Evolutionary conservation across 345 rosid genomes (phyloP).

Genomic region (Citrus mangshanensis): DNA sequence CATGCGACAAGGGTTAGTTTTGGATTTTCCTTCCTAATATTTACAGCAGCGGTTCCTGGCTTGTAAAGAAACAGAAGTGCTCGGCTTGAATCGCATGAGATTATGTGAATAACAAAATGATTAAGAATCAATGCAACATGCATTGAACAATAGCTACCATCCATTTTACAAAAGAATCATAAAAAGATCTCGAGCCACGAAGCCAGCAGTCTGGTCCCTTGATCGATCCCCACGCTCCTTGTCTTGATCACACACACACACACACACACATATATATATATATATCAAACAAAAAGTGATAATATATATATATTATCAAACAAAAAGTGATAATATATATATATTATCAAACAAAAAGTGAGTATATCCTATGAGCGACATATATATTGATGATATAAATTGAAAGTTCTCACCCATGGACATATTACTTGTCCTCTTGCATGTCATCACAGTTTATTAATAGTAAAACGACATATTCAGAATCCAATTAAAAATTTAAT

Average conservation of each 20-base stretch:
- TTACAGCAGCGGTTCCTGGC: not conserved
- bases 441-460: not conserved
- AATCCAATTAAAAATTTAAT: not conserved
- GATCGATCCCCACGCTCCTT: conserved; percentile 19
- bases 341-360: too few relatives aligned
- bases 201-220: conserved; percentile 9
- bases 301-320: too few relatives aligned
- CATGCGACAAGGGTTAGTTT: not conserved
- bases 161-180: not conserved
- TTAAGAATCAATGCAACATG: not conserved
- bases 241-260: too few relatives aligned
- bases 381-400: too few relatives aligned
- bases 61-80: not conserved
- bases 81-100: not conserved
- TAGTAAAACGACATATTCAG: not conserved
- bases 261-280: too few relatives aligned
- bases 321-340: too few relatives aligned
- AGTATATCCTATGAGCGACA: too few relatives aligned
- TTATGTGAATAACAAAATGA: not conserved
- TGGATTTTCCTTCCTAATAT: not conserved
- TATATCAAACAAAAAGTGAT: too few relatives aligned
- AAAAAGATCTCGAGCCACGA: conserved; percentile 11
- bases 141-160: not conserved
- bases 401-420: too few relatives aligned
- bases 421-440: not conserved